Evolutionary conservation across 2,329 filamentous ascomycete species (phyloP).

Genomic region (Botrytis deweyae): DNA sequence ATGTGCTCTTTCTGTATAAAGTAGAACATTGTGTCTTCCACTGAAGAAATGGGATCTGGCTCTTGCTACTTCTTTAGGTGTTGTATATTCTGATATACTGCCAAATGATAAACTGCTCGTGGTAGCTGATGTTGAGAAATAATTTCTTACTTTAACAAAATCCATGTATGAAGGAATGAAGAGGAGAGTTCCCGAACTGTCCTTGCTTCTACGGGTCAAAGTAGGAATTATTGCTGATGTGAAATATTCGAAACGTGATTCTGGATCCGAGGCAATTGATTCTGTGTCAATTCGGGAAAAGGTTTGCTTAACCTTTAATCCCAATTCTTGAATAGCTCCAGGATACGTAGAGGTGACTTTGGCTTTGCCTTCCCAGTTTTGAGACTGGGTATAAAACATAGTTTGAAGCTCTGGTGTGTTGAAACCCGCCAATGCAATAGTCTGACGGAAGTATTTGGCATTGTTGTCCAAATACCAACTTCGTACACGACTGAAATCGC

Average conservation of each 20-base stretch:
- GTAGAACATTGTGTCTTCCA: slow-evolving; percentile 76
- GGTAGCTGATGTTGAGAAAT: slow-evolving; percentile 71
- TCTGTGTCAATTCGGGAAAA: slow-evolving; percentile 81
- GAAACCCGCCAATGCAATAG: slow-evolving; percentile 76
- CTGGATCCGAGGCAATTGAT: slow-evolving; percentile 73
- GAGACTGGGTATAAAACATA: slow-evolving; percentile 72
- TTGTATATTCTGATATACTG: slow-evolving; percentile 84
- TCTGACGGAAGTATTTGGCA: slow-evolving; percentile 79
- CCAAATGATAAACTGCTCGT: slow-evolving; percentile 66
- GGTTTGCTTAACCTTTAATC: slow-evolving; percentile 75
- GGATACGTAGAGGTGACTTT: slow-evolving; percentile 68
- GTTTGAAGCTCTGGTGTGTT: slow-evolving; percentile 85
- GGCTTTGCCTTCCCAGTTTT: slow-evolving; percentile 76
- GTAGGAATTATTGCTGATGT: slow-evolving; percentile 75
- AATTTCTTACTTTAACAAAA: slow-evolving; percentile 90
- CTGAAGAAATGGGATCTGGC: slow-evolving; percentile 84
- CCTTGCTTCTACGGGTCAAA: slow-evolving; percentile 66
- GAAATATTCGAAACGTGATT: slow-evolving; percentile 90
- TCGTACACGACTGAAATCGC: slow-evolving; percentile 87
- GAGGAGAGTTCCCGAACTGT: slow-evolving; percentile 70
- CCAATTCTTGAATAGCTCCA: slow-evolving; percentile 71
- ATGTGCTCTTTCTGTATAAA: slow-evolving; percentile 95
- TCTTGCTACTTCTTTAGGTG: slow-evolving; percentile 73
- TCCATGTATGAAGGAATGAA: slow-evolving; percentile 94
- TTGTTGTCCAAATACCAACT: slow-evolving; percentile 92